Conservation (phyloP, 1,284 basidiomycete genomes). For the Fomes fomentarius region DNA sequence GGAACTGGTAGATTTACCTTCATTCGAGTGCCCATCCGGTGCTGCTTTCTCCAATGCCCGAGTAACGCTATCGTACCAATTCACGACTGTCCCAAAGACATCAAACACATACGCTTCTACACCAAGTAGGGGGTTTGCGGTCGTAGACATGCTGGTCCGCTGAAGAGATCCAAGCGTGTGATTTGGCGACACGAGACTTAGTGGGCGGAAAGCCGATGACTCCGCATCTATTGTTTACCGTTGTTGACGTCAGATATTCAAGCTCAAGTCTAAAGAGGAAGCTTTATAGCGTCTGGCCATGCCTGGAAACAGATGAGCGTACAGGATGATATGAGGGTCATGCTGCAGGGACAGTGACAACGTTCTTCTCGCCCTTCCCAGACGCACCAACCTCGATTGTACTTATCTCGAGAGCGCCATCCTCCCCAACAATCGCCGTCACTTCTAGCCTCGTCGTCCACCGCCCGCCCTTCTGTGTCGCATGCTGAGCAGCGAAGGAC, state of each 20-base stretch:
- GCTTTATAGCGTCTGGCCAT: no score
- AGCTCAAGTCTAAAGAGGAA: no score
- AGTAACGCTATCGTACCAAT: slow-evolving; percentile 57
- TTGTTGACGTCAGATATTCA: background rate
- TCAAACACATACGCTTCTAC: slow-evolving; percentile 65
- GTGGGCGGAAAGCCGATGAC: no score
- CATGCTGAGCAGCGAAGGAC: slow-evolving; percentile 51
- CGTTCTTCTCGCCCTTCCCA: slow-evolving; percentile 34
- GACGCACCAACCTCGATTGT: slow-evolving; percentile 51
- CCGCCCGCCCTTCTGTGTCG: slow-evolving; percentile 50
- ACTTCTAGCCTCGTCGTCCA: slow-evolving; percentile 63
- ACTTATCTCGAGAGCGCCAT: slow-evolving; percentile 54
- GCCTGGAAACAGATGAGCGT: background rate
- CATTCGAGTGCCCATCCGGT: slow-evolving; percentile 25
- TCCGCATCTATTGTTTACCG: background rate
- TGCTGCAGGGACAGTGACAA: slow-evolving; percentile 27
- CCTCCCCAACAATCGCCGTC: slow-evolving; percentile 60
- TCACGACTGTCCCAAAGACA: slow-evolving; percentile 65
- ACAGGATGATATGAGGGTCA: slow-evolving; percentile 6
- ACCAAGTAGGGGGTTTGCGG: slow-evolving; percentile 22
- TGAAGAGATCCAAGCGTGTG: background rate
- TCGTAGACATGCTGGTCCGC: background rate
- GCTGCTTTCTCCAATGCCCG: slow-evolving; percentile 40
- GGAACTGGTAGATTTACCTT: slow-evolving; percentile 11
- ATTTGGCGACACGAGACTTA: no score